phyloP scores from a whole-genome alignment of 140 eudicot genomes.

The Artemisia princeps region DNA sequence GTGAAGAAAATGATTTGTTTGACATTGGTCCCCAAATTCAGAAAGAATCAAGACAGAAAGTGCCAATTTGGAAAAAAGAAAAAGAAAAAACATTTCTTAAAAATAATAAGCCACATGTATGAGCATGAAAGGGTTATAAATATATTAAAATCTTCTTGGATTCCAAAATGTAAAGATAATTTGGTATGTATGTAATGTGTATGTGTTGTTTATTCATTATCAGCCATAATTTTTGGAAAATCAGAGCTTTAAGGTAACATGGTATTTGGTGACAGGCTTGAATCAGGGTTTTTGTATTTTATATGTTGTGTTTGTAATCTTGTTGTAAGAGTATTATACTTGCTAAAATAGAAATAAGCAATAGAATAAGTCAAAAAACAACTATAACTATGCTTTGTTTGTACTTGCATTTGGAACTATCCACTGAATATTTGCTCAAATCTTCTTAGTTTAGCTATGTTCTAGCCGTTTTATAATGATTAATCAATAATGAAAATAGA shows the following conservation, averaged over 20 bases:
- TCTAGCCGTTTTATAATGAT: too few relatives aligned
- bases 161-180: conserved; percentile 6
- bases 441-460: too few relatives aligned
- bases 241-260: not conserved
- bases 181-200: conserved; percentile 2
- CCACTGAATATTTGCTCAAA: not conserved
- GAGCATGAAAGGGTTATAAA: conserved; percentile 17
- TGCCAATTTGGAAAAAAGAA: conserved; percentile 20
- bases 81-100: conserved; percentile 13
- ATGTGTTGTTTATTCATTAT: not conserved
- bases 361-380: too few relatives aligned
- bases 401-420: not conserved
- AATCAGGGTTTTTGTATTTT: not conserved
- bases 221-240: conserved; percentile 6
- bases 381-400: not conserved
- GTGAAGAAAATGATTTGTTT: not conserved
- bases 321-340: too few relatives aligned
- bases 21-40: conserved; percentile 5
- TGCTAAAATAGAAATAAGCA: too few relatives aligned
- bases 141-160: not conserved
- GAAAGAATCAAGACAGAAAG: conserved; percentile 22
- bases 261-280: not conserved
- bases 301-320: too few relatives aligned
- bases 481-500: too few relatives aligned
- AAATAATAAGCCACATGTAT: conserved; percentile 14